Evolutionary conservation across 768 basidiomycete species (phyloP), one percentile per base, ranked within the genome.

Genomic region (Termitomyces sp.): DNA sequence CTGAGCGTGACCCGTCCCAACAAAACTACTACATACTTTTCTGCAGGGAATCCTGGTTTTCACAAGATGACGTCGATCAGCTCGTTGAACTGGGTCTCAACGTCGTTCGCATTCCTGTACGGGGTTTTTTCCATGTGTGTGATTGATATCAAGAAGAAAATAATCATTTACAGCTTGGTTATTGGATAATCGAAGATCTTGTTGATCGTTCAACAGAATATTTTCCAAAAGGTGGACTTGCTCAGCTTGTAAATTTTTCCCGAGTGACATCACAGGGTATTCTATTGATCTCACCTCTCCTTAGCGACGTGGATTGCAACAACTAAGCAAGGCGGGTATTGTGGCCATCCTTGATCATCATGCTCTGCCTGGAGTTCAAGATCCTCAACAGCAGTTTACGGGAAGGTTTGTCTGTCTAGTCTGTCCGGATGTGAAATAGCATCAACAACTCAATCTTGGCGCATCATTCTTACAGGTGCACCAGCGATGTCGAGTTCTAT

Each of bases 171-270:
- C 43, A 91, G 89, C 81, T 92, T 43, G 90, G 91, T 0, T 93
- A 87, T 68, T 93, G 91, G 91, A 85, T 92, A 50, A 74, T 93
- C 8, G 91, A 93, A 67, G 77, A 76, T 3, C 74, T 93, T 8
- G 90, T 92, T 0, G 67, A 91, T 67, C 78, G 85, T 4, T 64
- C 65, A 1, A 75, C 72, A 2, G 91, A 92, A 67, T 80, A 76
- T 49, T 92, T 79, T 67, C 86, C 89, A 14, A 79, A 82, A 38
- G 91, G 91, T 20, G 91, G 91, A 32, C 77, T 93, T 36, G 56
- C 65, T 3, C 80, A 85, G 52, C 77, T 93, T 38, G 90, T 89
- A 61, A 53, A 80, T 67, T 6, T 7, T 44, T 52, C n/a, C 33
- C 35, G n/a, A 38, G 38, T 57, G 35, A 12, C 18, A 16, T 47